phyloP scores from a whole-genome alignment of 495 filamentous ascomycete species.

The Annulohypoxylon stygium region DNA sequence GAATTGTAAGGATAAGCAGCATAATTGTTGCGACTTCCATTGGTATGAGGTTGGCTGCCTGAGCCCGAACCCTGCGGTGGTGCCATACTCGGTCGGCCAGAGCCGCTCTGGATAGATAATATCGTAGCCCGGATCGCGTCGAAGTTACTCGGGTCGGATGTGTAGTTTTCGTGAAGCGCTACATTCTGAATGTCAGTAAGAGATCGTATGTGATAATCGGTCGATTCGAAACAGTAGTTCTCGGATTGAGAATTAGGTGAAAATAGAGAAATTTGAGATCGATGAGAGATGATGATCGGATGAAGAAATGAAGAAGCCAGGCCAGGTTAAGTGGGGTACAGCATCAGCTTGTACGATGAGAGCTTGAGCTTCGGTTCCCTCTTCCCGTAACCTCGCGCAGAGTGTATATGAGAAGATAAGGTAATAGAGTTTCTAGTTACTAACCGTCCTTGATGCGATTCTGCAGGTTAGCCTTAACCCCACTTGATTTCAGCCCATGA shows the following conservation, averaged over 20 bases:
- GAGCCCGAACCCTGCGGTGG: constrained; percentile 30
- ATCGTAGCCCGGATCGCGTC: constrained; percentile 42
- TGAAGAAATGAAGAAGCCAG: not conserved
- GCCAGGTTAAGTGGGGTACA: not conserved
- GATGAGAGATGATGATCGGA: constrained; percentile 5
- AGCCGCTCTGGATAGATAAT: constrained; percentile 14
- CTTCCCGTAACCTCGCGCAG: not conserved
- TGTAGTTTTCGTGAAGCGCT: constrained; percentile 45
- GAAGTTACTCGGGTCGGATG: constrained; percentile 30
- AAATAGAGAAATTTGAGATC: not conserved
- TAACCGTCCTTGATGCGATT: constrained; percentile 79
- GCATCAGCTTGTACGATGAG: not conserved
- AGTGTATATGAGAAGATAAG: not conserved
- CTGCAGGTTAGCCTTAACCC: constrained; percentile 85
- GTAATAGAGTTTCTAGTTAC: constrained; percentile 50
- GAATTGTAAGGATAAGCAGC: constrained; percentile 36
- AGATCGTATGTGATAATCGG: not conserved
- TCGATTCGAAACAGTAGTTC: not conserved
- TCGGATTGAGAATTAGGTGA: not conserved
- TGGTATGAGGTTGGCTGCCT: constrained; percentile 33
- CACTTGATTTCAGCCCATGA: constrained; percentile 78
- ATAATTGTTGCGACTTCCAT: constrained; percentile 24
- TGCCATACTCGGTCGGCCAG: constrained; percentile 36
- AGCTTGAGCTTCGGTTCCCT: not conserved
- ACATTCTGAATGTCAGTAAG: constrained; percentile 1